Percentiles rank a stretch among this genome's conserved stretches.
Conservation (phyloP, 129 eudicot genomes). For the Flaveria ramosissima region DNA sequence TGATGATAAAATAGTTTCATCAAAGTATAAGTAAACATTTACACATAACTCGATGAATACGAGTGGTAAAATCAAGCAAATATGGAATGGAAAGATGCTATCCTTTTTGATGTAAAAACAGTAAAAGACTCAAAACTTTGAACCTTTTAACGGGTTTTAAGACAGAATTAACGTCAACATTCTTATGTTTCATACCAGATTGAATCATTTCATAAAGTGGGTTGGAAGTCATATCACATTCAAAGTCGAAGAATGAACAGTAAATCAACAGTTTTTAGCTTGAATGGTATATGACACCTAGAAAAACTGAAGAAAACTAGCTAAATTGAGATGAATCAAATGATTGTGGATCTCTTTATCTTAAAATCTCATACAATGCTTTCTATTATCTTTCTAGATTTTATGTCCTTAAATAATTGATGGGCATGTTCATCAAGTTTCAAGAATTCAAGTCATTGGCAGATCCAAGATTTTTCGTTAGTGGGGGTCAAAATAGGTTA, state of each 20-base stretch:
- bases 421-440: conserved; percentile 17
- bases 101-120: background rate
- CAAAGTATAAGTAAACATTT: conserved; percentile 2
- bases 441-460: conserved; percentile 4
- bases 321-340: background rate
- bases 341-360: background rate
- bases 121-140: background rate
- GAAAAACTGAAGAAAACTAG: too few relatives aligned
- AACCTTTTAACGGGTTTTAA: background rate
- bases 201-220: background rate
- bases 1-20: conserved; percentile 7
- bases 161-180: background rate
- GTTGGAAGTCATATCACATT: background rate
- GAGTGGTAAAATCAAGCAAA: conserved; percentile 6
- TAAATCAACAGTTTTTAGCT: background rate
- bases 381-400: background rate
- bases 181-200: conserved; percentile 11
- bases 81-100: background rate
- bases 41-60: background rate
- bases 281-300: background rate
- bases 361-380: background rate
- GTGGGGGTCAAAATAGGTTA: too few relatives aligned
- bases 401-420: background rate
- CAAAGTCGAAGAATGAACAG: background rate
- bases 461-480: too few relatives aligned